A percentile compares a stretch with the other conserved stretches of the same genome.
These are phyloP conservation scores for Chrysanthemum seticuspe DNA, from an alignment of 129 eudicot genomes.

Conservation along the genomic window DNA sequence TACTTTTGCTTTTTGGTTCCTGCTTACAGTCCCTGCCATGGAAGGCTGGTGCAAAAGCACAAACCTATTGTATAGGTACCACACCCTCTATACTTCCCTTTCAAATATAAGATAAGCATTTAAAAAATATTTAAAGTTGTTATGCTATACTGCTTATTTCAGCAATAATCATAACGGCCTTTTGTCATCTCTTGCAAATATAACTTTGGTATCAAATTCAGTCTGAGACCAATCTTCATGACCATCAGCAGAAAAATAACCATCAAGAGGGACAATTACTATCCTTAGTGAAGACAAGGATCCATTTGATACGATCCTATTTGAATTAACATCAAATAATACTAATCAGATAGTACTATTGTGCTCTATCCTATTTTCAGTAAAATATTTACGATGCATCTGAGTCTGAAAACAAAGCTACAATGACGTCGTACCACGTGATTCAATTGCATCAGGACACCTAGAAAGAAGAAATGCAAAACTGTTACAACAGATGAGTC, in stretches of 20 bases:
- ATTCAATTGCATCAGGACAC: constrained; percentile 32
- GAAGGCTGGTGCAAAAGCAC: too few species aligned
- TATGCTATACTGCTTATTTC: too few species aligned
- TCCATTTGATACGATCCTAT: constrained; percentile 40
- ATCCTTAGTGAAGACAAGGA: constrained; percentile 57
- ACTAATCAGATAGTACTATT: too few species aligned
- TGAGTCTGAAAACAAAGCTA: constrained; percentile 52
- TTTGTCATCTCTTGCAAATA: constrained; percentile 69
- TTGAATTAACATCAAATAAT: constrained; percentile 31
- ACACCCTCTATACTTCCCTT: too few species aligned
- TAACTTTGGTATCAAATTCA: constrained; percentile 43
- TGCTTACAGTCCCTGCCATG: too few species aligned
- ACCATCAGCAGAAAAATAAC: constrained; percentile 57
- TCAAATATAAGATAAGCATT: too few species aligned
- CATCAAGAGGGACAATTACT: constrained; percentile 60
- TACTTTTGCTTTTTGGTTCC: too few species aligned
- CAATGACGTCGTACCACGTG: constrained; percentile 34
- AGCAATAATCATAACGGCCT: constrained; percentile 44
- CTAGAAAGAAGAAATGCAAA: constrained; percentile 28
- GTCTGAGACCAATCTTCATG: constrained; percentile 58
- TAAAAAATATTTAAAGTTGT: too few species aligned
- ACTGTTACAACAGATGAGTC: neutral
- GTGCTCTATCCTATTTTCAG: constrained; percentile 51
- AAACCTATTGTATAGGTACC: too few species aligned
- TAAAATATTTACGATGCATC: constrained; percentile 49